phyloP scores from a whole-genome alignment of 2,329 filamentous ascomycete genomes.

The Colletotrichum tabaci region DNA sequence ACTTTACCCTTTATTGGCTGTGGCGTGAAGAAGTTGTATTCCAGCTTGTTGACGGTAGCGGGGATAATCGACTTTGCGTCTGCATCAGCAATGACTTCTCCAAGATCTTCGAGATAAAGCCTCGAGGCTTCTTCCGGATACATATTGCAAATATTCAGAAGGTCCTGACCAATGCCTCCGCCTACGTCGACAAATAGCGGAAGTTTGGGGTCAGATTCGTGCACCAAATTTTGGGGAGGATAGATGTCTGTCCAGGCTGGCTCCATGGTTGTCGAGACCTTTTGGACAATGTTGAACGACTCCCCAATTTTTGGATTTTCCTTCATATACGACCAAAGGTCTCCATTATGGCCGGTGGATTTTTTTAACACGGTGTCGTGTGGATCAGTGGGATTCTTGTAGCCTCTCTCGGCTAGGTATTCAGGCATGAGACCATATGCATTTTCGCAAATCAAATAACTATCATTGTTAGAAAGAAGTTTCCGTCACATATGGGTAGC shows the following conservation, averaged over 20 bases:
- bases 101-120: constrained; percentile 27
- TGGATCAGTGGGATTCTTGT: constrained; percentile 14
- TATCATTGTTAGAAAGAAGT: background rate
- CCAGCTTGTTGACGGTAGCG: constrained; percentile 27
- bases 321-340: constrained; percentile 18
- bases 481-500: fast-evolving
- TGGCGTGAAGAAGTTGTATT: constrained; percentile 57
- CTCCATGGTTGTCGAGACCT: constrained; percentile 15
- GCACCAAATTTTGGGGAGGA: constrained; percentile 13
- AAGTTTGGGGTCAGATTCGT: constrained; percentile 1
- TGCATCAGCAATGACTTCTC: constrained; percentile 12
- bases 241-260: constrained; percentile 22
- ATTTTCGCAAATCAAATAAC: background rate
- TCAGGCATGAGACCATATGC: constrained; percentile 8
- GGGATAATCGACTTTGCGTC: constrained; percentile 6
- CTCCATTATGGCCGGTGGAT: background rate
- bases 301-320: constrained; percentile 7
- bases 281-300: constrained; percentile 19
- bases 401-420: constrained; percentile 10
- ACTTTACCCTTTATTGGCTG: constrained; percentile 49
- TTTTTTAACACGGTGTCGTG: background rate
- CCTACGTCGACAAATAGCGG: constrained; percentile 31
- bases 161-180: constrained; percentile 24
- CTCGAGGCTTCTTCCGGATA: constrained; percentile 20
- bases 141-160: constrained; percentile 4